phyloP scores from a whole-genome alignment of 2,329 filamentous ascomycete species.

The Aphanoascus verrucosus region DNA sequence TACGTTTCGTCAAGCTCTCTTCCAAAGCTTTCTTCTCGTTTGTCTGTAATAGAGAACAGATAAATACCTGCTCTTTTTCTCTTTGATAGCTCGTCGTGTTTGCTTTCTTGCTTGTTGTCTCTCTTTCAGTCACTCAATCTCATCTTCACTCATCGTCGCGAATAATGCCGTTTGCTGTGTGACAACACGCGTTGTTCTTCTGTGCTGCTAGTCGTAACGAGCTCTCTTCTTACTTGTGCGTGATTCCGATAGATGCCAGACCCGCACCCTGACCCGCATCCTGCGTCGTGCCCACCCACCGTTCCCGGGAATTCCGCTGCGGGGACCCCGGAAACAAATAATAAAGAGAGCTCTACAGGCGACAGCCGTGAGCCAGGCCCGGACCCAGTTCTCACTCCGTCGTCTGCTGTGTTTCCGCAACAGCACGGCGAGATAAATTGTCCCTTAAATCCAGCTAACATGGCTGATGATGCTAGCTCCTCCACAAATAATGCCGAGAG shows the following conservation, averaged over 20 bases:
- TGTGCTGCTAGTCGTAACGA: neutral
- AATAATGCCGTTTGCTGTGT: neutral
- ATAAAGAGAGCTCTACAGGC: neutral
- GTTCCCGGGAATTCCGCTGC: neutral
- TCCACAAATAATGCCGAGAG: conserved; percentile 15
- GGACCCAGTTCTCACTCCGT: conserved; percentile 19
- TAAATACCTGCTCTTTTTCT: neutral
- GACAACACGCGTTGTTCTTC: neutral
- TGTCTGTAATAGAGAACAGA: neutral
- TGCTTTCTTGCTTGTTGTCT: neutral
- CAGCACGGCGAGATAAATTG: conserved; percentile 13
- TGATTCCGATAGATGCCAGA: conserved; percentile 7
- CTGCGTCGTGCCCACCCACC: conserved; percentile 1
- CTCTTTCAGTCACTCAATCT: neutral
- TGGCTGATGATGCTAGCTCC: conserved; percentile 23
- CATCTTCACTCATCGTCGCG: no score
- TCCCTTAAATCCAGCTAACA: conserved; percentile 14
- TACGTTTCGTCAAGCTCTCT: neutral
- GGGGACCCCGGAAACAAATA: neutral
- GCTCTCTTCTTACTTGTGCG: neutral
- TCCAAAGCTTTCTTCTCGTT: neutral
- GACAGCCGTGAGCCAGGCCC: conserved; percentile 18
- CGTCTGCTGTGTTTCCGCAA: conserved; percentile 20
- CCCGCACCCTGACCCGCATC: conserved; percentile 4
- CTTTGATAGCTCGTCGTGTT: neutral